These are phyloP conservation scores for Globisporangium lucens DNA, from an alignment of 352 stramenopile species.

Conservation along the genomic window DNA sequence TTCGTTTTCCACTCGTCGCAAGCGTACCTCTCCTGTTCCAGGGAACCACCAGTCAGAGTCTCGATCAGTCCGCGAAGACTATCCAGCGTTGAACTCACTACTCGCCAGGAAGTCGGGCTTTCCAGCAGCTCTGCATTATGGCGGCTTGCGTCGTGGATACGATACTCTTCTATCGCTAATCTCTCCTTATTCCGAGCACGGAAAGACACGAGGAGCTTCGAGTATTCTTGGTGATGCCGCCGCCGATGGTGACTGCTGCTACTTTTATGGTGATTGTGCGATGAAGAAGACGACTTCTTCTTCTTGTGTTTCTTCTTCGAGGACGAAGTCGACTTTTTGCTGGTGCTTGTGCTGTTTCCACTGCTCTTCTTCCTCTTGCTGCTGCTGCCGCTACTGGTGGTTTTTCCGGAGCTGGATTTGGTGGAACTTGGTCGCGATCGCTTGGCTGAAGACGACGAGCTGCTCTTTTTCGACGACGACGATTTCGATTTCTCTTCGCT, in stretches of 20 bases:
- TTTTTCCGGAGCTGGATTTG: slow-evolving; percentile 47
- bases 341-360: slow-evolving; percentile 47
- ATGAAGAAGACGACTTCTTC: slow-evolving; percentile 63
- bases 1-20: not conserved
- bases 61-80: slow-evolving; percentile 53
- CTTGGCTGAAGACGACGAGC: slow-evolving; percentile 42
- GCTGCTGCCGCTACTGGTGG: slow-evolving; percentile 23
- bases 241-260: slow-evolving; percentile 47
- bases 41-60: slow-evolving; percentile 51
- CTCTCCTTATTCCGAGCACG: slow-evolving; percentile 58
- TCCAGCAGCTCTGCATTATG: slow-evolving; percentile 34
- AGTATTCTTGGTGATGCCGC: slow-evolving; percentile 69
- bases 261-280: slow-evolving; percentile 43
- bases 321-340: slow-evolving; percentile 53
- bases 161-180: slow-evolving; percentile 46
- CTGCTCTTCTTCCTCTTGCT: slow-evolving; percentile 46
- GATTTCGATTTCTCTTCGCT: slow-evolving; percentile 11
- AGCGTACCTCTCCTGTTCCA: slow-evolving; percentile 66
- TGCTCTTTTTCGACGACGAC: slow-evolving; percentile 29
- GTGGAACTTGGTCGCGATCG: slow-evolving; percentile 28
- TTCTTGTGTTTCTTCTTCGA: slow-evolving; percentile 69
- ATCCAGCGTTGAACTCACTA: slow-evolving; percentile 70
- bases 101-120: slow-evolving; percentile 56
- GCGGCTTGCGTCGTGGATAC: slow-evolving; percentile 36
- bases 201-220: slow-evolving; percentile 56